Evolutionary conservation across 495 filamentous ascomycete species (phyloP).

Genomic region (Glutinoglossum americanum): DNA sequence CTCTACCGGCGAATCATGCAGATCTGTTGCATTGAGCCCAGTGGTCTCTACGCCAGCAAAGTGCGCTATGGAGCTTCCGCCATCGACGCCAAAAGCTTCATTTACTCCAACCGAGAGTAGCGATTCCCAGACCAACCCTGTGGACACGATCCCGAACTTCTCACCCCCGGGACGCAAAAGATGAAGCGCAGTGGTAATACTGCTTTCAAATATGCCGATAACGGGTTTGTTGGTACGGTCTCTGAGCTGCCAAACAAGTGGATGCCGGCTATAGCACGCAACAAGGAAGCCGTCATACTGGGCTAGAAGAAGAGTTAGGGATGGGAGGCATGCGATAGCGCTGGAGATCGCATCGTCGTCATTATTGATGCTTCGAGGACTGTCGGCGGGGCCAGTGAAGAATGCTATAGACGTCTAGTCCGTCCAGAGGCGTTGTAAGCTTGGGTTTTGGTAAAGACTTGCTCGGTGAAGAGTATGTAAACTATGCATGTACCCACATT

Average conservation of each 20-base stretch:
- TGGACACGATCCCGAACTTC: constrained; percentile 77
- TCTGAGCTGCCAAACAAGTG: constrained; percentile 43
- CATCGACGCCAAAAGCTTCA: neutral
- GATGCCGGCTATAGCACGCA: constrained; percentile 78
- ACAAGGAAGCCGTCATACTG: constrained; percentile 59
- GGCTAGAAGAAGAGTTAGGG: constrained; percentile 27
- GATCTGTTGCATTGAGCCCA: constrained; percentile 57
- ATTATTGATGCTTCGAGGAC: constrained; percentile 44
- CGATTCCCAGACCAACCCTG: constrained; percentile 61
- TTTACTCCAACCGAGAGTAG: constrained; percentile 25
- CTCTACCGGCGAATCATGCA: constrained; percentile 46
- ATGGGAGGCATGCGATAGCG: constrained; percentile 29
- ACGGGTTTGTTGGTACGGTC: constrained; percentile 31
- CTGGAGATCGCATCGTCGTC: constrained; percentile 29
- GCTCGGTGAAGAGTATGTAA: constrained; percentile 6
- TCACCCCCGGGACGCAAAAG: constrained; percentile 21
- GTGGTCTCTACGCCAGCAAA: constrained; percentile 74
- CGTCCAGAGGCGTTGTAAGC: neutral
- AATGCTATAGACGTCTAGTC: constrained; percentile 9
- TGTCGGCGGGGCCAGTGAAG: constrained; percentile 26
- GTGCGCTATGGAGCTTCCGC: constrained; percentile 7
- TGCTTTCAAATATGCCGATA: constrained; percentile 77
- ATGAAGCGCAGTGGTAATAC: constrained; percentile 34
- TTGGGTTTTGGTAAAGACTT: neutral
- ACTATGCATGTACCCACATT: constrained; percentile 16